phyloP scores from a whole-genome alignment of 306 rosid species.

The Quercus wislizeni region DNA sequence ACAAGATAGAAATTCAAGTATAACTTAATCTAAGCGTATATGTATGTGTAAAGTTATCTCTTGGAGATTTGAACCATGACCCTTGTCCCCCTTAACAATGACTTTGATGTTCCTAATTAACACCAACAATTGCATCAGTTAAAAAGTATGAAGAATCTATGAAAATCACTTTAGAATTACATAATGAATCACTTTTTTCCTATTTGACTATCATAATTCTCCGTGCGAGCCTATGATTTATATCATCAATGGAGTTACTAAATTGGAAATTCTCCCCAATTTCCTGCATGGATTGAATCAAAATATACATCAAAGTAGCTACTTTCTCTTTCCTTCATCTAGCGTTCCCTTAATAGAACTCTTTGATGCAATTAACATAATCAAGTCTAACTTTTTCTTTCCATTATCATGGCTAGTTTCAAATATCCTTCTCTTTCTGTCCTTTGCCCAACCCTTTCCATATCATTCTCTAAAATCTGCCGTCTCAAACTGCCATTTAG shows the following conservation, averaged over 20 bases:
- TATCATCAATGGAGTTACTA: neutral
- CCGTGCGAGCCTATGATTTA: neutral
- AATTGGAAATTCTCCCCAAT: neutral
- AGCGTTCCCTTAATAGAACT: neutral
- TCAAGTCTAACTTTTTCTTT: neutral
- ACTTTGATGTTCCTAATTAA: too few species aligned
- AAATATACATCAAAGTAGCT: neutral
- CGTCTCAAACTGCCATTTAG: neutral
- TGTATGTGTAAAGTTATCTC: rapidly evolving
- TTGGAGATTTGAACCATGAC: rapidly evolving
- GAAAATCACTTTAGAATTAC: neutral
- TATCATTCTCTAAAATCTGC: neutral
- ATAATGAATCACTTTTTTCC: neutral
- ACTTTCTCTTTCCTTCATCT: neutral
- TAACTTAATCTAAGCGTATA: too few species aligned
- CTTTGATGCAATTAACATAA: neutral
- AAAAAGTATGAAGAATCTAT: neutral
- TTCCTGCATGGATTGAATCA: neutral
- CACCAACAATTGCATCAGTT: neutral
- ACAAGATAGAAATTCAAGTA: too few species aligned
- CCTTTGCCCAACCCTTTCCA: neutral
- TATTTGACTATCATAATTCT: neutral
- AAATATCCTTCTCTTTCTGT: neutral
- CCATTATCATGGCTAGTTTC: neutral
- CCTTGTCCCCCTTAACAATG: too few species aligned